These are phyloP conservation scores for Scenedesmus sp. DNA, from an alignment of 163 green algal species.

Conservation along the genomic window DNA sequence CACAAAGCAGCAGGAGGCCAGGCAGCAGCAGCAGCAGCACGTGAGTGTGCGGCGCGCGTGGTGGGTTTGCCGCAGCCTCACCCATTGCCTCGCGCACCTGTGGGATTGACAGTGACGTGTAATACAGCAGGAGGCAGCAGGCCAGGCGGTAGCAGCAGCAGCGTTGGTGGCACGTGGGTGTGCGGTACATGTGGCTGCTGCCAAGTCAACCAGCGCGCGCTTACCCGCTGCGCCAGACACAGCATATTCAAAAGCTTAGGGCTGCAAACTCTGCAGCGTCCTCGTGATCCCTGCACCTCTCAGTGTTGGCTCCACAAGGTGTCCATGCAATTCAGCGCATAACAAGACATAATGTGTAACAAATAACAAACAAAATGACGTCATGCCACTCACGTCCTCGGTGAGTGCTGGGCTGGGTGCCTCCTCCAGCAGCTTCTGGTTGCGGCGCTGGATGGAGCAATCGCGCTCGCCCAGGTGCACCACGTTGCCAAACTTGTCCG, in stretches of 20 bases:
- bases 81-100: constrained; percentile 94
- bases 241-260: too few relatives aligned
- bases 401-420: constrained; percentile 92
- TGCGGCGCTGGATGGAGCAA: constrained; percentile 96
- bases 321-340: not conserved
- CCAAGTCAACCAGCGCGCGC: too few relatives aligned
- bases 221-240: too few relatives aligned
- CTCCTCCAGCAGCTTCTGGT: constrained; percentile 99
- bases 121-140: too few relatives aligned
- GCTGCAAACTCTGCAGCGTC: too few relatives aligned
- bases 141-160: too few relatives aligned
- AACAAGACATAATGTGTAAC: too few relatives aligned
- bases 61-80: constrained; percentile 83
- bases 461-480: constrained; percentile 97
- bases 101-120: too few relatives aligned
- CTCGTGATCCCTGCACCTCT: too few relatives aligned
- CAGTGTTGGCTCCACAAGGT: not conserved
- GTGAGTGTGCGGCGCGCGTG: not conserved
- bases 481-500: constrained; percentile 95
- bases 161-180: too few relatives aligned
- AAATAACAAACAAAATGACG: not conserved
- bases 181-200: too few relatives aligned
- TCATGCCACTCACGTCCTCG: constrained; percentile 73
- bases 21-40: not conserved
- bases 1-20: not conserved